Evolutionary conservation across 345 rosid species (phyloP).

Genomic region (Litchi chinensis): DNA sequence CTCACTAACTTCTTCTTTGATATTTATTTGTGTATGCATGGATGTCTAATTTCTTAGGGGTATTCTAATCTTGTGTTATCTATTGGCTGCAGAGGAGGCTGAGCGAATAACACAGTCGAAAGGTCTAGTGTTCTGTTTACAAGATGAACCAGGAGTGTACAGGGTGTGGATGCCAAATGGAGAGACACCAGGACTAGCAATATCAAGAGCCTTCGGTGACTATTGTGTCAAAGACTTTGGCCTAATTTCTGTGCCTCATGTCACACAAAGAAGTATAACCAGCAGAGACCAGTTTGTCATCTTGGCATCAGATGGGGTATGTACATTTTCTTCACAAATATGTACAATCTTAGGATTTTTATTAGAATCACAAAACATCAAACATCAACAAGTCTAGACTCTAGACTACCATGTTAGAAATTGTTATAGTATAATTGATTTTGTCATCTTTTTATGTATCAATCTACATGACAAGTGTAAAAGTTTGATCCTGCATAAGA

Average conservation of each 20-base stretch:
- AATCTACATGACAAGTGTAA: too few relatives aligned
- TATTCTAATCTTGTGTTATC: neutral
- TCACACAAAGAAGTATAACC: constrained; percentile 57
- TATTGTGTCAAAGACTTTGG: constrained; percentile 85
- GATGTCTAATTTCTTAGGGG: neutral
- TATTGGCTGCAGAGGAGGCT: constrained; percentile 70
- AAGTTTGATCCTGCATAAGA: too few relatives aligned
- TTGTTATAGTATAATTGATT: too few relatives aligned
- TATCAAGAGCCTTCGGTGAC: constrained; percentile 88
- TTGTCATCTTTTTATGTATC: too few relatives aligned
- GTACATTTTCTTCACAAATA: neutral
- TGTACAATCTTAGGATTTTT: neutral
- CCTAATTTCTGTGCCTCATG: constrained; percentile 74
- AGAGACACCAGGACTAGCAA: constrained; percentile 64
- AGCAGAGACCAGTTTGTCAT: constrained; percentile 70
- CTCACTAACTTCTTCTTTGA: neutral
- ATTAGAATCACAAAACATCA: too few relatives aligned
- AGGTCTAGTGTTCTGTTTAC: constrained; percentile 65
- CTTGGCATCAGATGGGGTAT: constrained; percentile 84
- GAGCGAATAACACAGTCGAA: constrained; percentile 63
- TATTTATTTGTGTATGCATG: neutral
- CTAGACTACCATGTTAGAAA: too few relatives aligned
- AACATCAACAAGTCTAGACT: too few relatives aligned
- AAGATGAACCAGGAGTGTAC: constrained; percentile 80
- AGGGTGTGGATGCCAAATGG: constrained; percentile 79